These are phyloP conservation scores for Furculomyces boomerangus DNA, from an alignment of 371 early-diverging fungal species.

Conservation along the genomic window DNA sequence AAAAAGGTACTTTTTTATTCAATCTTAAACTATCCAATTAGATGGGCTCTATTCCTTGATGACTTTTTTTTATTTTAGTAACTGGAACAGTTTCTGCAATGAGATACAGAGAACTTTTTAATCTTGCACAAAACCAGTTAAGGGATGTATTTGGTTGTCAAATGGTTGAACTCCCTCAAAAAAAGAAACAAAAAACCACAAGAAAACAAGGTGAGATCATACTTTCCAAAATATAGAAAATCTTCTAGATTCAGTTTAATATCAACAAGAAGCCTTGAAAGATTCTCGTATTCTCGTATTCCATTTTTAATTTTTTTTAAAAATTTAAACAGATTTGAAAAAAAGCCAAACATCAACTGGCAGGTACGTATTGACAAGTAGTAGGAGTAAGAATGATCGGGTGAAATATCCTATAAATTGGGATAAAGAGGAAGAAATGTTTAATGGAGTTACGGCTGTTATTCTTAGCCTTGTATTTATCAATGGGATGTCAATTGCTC, in stretches of 20 bases:
- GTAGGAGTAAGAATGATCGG: background rate
- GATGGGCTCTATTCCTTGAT: background rate
- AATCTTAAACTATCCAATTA: too few species aligned
- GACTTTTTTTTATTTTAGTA: background rate
- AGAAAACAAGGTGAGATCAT: background rate
- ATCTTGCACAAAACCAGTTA: background rate
- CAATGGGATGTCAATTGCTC: too few species aligned
- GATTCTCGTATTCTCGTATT: background rate
- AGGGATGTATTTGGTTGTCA: background rate
- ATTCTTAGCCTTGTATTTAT: background rate
- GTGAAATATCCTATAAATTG: background rate
- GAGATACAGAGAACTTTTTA: background rate
- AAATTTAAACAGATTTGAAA: background rate
- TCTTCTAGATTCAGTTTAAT: background rate
- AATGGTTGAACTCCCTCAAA: background rate
- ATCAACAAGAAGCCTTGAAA: background rate
- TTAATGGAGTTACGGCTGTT: background rate
- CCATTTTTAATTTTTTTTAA: background rate
- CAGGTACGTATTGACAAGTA: background rate
- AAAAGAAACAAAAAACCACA: background rate
- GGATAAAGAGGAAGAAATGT: background rate
- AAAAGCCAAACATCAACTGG: background rate
- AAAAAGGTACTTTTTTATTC: background rate
- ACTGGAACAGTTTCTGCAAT: background rate
- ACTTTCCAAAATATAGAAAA: background rate